phyloP scores from a whole-genome alignment of 306 rosid species.

The Hylodesmum podocarpum region DNA sequence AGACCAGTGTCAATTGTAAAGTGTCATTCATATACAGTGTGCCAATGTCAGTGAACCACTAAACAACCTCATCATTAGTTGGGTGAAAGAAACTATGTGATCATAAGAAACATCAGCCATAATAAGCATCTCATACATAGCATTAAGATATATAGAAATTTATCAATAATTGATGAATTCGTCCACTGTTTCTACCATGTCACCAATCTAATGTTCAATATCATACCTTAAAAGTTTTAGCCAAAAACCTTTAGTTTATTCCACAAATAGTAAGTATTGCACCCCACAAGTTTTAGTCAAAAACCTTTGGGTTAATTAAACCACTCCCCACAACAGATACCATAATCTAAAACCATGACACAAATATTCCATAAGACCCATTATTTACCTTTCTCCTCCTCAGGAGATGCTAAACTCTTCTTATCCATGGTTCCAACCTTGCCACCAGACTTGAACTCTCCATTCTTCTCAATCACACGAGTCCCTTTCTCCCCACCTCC shows the following conservation, averaged over 20 bases:
- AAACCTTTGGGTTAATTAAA: neutral
- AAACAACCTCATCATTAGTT: neutral
- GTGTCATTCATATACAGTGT: neutral
- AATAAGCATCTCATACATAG: neutral
- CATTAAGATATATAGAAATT: neutral
- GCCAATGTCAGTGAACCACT: neutral
- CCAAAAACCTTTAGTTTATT: neutral
- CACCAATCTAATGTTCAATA: neutral
- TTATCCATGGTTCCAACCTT: constrained; percentile 47
- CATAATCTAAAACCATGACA: neutral
- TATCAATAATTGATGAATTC: neutral
- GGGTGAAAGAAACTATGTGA: neutral
- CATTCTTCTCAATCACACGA: constrained; percentile 26
- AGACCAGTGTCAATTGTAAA: neutral
- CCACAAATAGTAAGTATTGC: neutral
- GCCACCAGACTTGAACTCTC: constrained; percentile 39
- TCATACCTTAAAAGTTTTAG: neutral
- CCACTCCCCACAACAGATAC: too few species aligned
- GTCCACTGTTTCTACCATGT: neutral
- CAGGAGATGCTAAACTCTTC: constrained; percentile 38
- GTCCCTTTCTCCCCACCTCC: constrained; percentile 48
- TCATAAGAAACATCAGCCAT: neutral
- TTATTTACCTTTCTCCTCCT: constrained; percentile 55
- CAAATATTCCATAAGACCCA: neutral
- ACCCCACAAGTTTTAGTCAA: neutral